phyloP scores from a whole-genome alignment of 441 rosid species.

The Pelargonium exstipulatum region DNA sequence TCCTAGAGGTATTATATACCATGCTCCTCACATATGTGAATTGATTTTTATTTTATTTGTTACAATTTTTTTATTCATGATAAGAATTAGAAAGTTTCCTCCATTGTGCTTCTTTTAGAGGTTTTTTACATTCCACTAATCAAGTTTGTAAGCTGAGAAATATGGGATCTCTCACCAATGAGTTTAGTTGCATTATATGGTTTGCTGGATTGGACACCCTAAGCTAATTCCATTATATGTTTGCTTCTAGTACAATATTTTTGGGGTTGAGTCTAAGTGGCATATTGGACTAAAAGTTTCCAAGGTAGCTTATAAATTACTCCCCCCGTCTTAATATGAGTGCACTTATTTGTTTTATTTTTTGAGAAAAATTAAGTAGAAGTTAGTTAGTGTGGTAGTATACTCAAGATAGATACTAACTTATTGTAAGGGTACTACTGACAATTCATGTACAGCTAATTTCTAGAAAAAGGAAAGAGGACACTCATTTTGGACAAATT shows the following conservation, averaged over 20 bases:
- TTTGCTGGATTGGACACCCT: not conserved
- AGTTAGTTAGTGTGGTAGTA: too few relatives aligned
- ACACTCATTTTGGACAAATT: too few relatives aligned
- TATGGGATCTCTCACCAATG: not conserved
- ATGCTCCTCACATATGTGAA: too few relatives aligned
- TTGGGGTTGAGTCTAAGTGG: not conserved
- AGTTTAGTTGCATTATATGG: not conserved
- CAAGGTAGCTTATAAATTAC: too few relatives aligned
- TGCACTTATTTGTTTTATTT: too few relatives aligned
- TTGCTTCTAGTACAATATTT: not conserved
- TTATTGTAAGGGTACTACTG: too few relatives aligned
- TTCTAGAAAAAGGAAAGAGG: too few relatives aligned
- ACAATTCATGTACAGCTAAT: too few relatives aligned
- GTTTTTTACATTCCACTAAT: not conserved
- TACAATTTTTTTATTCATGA: not conserved
- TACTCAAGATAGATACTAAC: too few relatives aligned
- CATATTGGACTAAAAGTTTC: not conserved
- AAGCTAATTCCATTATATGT: not conserved
- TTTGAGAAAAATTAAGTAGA: too few relatives aligned
- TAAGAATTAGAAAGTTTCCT: too few relatives aligned
- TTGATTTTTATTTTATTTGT: not conserved
- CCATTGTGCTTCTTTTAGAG: not conserved
- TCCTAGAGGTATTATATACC: conserved; percentile 26
- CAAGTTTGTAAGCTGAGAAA: not conserved
- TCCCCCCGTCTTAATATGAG: too few relatives aligned